phyloP scores from a whole-genome alignment of 1,284 basidiomycete species.

The Cronartium quercuum region DNA sequence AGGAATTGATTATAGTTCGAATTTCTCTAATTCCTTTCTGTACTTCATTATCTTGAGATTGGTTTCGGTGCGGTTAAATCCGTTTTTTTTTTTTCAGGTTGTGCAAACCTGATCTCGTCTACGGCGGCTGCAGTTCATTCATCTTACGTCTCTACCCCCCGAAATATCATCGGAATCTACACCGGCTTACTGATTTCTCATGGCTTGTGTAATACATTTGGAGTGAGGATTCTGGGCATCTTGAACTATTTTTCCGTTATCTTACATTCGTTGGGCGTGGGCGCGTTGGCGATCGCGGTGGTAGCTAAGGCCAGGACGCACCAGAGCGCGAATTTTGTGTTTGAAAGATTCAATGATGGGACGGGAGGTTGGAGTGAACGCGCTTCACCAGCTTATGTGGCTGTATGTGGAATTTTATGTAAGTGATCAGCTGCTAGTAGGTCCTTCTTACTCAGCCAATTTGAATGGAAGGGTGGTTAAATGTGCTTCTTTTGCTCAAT shows the following conservation, averaged over 20 bases:
- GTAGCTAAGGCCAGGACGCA: slow-evolving; percentile 64
- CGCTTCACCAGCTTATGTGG: slow-evolving; percentile 64
- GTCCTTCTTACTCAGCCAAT: slow-evolving; percentile 9
- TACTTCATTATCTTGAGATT: too few species aligned
- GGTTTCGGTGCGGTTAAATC: too few species aligned
- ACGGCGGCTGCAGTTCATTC: slow-evolving; percentile 57
- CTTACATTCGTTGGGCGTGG: slow-evolving; percentile 67
- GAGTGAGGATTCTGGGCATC: slow-evolving; percentile 58
- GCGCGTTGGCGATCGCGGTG: slow-evolving; percentile 60
- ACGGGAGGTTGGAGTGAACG: slow-evolving; percentile 66
- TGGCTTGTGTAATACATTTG: slow-evolving; percentile 48
- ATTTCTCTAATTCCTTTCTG: background rate
- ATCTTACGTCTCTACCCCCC: slow-evolving; percentile 57
- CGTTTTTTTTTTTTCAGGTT: slow-evolving; percentile 54
- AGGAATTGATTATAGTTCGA: slow-evolving; percentile 57
- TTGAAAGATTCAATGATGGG: slow-evolving; percentile 62
- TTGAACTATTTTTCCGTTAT: slow-evolving; percentile 66
- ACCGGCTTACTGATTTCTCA: slow-evolving; percentile 63
- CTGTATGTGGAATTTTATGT: slow-evolving; percentile 64
- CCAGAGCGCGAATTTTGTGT: slow-evolving; percentile 63
- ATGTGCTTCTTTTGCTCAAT: background rate
- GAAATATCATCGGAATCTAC: slow-evolving; percentile 64
- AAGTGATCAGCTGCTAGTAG: slow-evolving; percentile 51
- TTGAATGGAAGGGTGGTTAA: slow-evolving; percentile 57
- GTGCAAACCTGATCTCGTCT: slow-evolving; percentile 64